Base-by-base conservation (phyloP, 2,329 filamentous ascomycete species). In the Curvularia sp. region DNA sequence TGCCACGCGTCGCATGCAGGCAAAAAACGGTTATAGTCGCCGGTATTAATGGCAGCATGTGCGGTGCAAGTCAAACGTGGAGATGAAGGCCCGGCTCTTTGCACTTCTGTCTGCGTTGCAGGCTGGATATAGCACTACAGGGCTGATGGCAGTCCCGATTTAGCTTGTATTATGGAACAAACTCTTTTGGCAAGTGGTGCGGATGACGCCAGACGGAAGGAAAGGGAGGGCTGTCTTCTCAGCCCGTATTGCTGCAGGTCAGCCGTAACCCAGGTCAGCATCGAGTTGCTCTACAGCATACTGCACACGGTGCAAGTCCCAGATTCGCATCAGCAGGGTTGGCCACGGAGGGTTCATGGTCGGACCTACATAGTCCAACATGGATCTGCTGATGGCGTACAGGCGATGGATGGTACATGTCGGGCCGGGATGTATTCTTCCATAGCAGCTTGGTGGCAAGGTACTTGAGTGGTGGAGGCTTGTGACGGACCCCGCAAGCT, bases 401-500 rank as follows among this genome's bases (percentile, higher is more conserved):
- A 42, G 23, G 21, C 2, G 32, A 13, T n/a, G 32, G 3, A 5
- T 30, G 39, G 6, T 5, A 52, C 48, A 48, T 49, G 30, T 41
- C 55, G 50, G 45, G 12, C 56, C 56, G 47, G 53, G 5, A 60
- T 38, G 52, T 54, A 55, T 32, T 55, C 38, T 45, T 53, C 36
- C 49, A 25, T 19, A 3, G 34, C 41, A 7, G 18, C 23, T 47
- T 39, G 49, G 47, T 48, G 46, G 49, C 49, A 42, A 52, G 39
- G 49, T 57, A 57, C 34, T 36, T 57, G 45, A 23, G 34, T 28
- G 46, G 27, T 60, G 49, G 52, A 59, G 27, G 28, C 43, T 47
- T 25, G 39, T 9, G 45, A 52, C 55, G 53, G 34, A 51, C 58
- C 48, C 53, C 59, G 59, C 60, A 68, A 61, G 61, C 69, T 71